Base-by-base conservation (phyloP, 1,284 basidiomycete species). In the Leccinum pseudoinsigne region DNA sequence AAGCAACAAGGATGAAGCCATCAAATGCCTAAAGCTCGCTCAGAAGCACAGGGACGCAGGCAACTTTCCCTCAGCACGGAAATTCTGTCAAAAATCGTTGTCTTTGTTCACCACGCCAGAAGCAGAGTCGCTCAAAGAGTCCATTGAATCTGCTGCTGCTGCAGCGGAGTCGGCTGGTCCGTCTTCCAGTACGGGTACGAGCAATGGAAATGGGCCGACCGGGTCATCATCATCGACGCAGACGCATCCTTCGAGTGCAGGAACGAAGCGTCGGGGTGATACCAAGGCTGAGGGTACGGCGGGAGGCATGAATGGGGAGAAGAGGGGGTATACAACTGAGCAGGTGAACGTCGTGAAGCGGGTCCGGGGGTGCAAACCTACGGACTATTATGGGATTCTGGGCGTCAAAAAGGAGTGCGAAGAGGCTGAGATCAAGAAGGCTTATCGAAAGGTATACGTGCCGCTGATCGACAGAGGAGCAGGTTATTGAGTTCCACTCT, bases 311-410 rank as follows among this genome's bases (percentile, higher is more conserved):
- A 83, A 83, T 57, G 83, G 84, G 60, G 85, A 88, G 77, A 93
- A 94, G 80, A 82, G 93, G 71, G 90, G 93, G 60, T 98, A 92
- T 77, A 97, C 95, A 1, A 76, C 86, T 42, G 95, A 96, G 68
- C 95, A 98, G 77, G 78, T 84, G 31, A 86, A 88, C 16, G 84
- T 97, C 50, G 97, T 99, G 62, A 93, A 93, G 74, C 83, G 94
- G 57, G 90, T 99, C 62, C 85, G 90, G 70, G 78, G 83, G 38
- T 98, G 97, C 79, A 93, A 92, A 74, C 83, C 89, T 21, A 92
- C 93, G 55, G 90, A 95, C 74, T 99, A 97, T 77, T 99, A 99
- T 77, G 92, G 93, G 76, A 98, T 99, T 67, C 78, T 99, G 68
- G 82, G 86, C 2, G 76, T 99, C 63, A 90, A 95, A 76, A 90